Base-by-base conservation (phyloP, 345 rosid genomes). In the Boechera retrofracta region DNA sequence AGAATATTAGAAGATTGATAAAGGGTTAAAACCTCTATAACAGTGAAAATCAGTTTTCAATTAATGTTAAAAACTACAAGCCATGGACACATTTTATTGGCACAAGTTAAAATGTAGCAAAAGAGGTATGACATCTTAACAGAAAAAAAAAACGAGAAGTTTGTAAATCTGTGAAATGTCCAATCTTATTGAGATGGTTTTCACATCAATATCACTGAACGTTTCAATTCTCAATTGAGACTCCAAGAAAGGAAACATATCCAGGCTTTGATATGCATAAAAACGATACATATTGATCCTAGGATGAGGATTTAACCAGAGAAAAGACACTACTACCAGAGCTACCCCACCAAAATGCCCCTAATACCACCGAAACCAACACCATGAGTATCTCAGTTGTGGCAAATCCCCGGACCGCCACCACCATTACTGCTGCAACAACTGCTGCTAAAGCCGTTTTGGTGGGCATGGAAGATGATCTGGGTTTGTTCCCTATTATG, bases 401-500 rank as follows among this genome's bases (percentile, higher is more conserved):
- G 81, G 88, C 87, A 84, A 84, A 82, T 79, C 85, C 85, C 24
- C 75, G 80, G 84, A 91, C 87, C 77, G 85, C 82, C 87, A 88
- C 87, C 92, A 86, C 83, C 80, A 83, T 82, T 82, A 88, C 83
- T 74, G 90, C 92, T 55, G 87, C 94, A 86, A 88, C 85, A 87
- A 82, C 83, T 82, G 93, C 91, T 80, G 87, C 92, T 82, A 90
- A 67, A 82, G 87, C 96, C 87, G 80, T 88, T 87, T 86, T 93
- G 89, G 89, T 86, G 86, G 88, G 85, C 84, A 88, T 75, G 73
- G 72, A 88, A 66, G 91, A 89, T 87, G 94, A 85, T 78, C 86
- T 88, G 88, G 92, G 91, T 87, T 84, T 84, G 78, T 77, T 87
- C 86, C 98, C 98, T 92, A 92, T 86, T 85, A 90, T 75, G 85